Evolutionary conservation across 257 asterid genomes (phyloP), one percentile per base, ranked within the genome.

Genomic region (Solanum tacnaense): DNA sequence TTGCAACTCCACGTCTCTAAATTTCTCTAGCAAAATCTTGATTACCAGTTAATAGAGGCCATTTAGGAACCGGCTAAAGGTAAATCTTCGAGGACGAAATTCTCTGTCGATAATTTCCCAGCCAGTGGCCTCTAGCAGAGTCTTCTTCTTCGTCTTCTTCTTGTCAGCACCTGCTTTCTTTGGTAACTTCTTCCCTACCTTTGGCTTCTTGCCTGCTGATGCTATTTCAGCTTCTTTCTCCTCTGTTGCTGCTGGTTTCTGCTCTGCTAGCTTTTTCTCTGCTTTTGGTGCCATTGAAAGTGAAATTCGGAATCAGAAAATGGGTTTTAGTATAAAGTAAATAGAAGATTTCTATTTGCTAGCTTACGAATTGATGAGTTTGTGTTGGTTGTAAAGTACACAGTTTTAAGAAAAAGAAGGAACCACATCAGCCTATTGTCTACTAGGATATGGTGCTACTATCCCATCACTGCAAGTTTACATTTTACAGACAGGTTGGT

Each of bases 1-100:
- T 60, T 62, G 70, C 31, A 62, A 58, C 31, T 62, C 13, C 29
- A 60, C 29, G 15, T 62, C 95, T 92, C 92, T 96, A 89, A 85
- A 95, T 95, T 9, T 62, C 90, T 96, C 95, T 94, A 1, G 98
- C 98, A 88, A 92, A 91, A 6, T 82, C 93, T 92, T 97, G 99
- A 90, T 96, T 97, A 85, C 99, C 98, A 35, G 98, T 96, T 60
- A 97, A 49, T 49, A 49, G 60, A 49, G 60, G 23, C 8, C 99
- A 82, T 95, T 96, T 49, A 95, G 90, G 29, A 96, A 95, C 49
- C 98, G 91, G 88, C 96, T 96, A 88, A 96, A 92, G 49, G 95
- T 97, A 89, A 94, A 93, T 78, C 87, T 93, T 46, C 95, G 90
- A 85, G 99, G 99, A 85, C 92, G 52, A 84, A 93, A 97, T 88